Base-by-base conservation (phyloP, 1,139 yeast genomes). In the Saccharomyces hybrid region DNA sequence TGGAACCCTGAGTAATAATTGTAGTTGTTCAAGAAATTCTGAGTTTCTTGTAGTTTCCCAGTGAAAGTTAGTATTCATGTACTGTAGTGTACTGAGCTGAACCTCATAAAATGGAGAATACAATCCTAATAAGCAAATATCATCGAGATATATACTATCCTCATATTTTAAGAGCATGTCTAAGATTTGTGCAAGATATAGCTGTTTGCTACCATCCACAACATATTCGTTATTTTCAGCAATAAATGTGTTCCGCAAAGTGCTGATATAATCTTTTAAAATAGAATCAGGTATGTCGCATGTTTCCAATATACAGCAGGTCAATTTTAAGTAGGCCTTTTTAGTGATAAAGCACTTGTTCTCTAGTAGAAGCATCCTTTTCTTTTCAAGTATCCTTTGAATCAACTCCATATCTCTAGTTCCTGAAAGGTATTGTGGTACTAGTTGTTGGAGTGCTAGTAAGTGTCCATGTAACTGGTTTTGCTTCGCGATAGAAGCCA, bases 401-500 rank as follows among this genome's bases (percentile, higher is more conserved):
- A 32, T 7, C n/a, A 32, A 32, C 16, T 32, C 38, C 8, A 8
- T 32, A 32, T 32, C 38, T 5, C 3, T 32, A n/a, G n/a, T 32
- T n/a, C n/a, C 38, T n/a, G 38, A n/a, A n/a, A 32, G 38, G 38
- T 32, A 32, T n/a, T n/a, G 14, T n/a, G 38, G 38, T 7, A 14
- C 38, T 7, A 32, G 6, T 32, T 32, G 38, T 32, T 32, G 38
- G 14, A 32, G 38, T 14, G 86, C 82, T 47, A 84, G 60, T 13
- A 83, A 64, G 14, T 69, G 65, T 1, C 95, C 95, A 65, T 86
- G 95, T 0, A 76, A 62, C 48, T 68, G 69, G 62, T 86, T 85
- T 51, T 75, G 78, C 41, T 66, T 57, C 1, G 41, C 6, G 50
- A 54, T 4, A 1, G 53, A 49, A 20, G 58, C 32, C 34, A 47